These are phyloP conservation scores for Selaginella moellendorffii DNA, from an alignment of 75 land plant species.

Conservation along the genomic window DNA sequence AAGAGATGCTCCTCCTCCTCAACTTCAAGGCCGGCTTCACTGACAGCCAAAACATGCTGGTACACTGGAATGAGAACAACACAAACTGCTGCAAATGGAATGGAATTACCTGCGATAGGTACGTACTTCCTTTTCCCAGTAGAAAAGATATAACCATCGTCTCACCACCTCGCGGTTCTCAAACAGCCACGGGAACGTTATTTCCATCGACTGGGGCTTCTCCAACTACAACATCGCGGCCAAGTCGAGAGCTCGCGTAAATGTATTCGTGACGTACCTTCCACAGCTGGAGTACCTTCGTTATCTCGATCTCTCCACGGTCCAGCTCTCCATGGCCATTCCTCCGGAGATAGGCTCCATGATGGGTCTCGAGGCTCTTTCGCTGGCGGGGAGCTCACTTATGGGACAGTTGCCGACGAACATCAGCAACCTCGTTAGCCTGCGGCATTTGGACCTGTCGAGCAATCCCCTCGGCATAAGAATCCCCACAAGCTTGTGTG, in stretches of 20 bases:
- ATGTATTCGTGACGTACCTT: neutral
- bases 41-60: neutral
- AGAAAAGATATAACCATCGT: too few species aligned
- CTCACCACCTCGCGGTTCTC: neutral
- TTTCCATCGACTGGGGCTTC: neutral
- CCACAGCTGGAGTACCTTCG: neutral
- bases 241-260: neutral
- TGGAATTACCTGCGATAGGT: neutral
- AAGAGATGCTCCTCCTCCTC: too few species aligned
- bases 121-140: too few species aligned
- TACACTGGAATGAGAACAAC: neutral
- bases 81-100: neutral
- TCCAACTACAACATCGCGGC: neutral
- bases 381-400: neutral
- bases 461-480: neutral
- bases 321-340: neutral
- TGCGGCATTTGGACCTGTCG: neutral
- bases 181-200: neutral
- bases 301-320: neutral
- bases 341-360: neutral
- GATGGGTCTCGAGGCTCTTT: neutral
- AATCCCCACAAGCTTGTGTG: neutral
- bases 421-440: neutral
- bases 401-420: neutral
- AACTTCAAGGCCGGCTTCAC: neutral